Conservation (phyloP, 192 early-diverging fungal genomes). For the Pilobolus umbonatus region DNA sequence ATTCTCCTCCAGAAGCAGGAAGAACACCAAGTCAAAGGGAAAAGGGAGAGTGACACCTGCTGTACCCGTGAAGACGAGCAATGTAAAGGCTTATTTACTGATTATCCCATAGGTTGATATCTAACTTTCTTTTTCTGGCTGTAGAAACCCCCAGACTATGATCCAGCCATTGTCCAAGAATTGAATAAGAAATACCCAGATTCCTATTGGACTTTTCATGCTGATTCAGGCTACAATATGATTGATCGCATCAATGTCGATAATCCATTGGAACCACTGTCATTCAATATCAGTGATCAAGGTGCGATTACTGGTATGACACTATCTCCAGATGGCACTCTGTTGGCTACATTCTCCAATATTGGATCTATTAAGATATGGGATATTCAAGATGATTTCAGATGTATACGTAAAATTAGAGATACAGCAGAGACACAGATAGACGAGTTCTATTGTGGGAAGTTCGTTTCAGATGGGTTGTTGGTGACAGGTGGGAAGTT, state of each 20-base stretch:
- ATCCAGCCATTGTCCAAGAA: slow-evolving; percentile 42
- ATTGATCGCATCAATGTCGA: slow-evolving; percentile 64
- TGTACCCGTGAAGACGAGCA: too few relatives aligned
- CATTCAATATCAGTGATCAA: slow-evolving; percentile 69
- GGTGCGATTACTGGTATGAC: slow-evolving; percentile 79
- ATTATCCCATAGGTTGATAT: too few relatives aligned
- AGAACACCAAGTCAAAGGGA: not conserved
- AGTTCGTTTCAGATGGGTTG: slow-evolving; percentile 44
- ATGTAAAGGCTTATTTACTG: too few relatives aligned
- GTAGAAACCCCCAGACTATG: slow-evolving; percentile 39
- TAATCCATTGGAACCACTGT: slow-evolving; percentile 61
- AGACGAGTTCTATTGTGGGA: slow-evolving; percentile 88
- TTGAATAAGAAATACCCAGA: slow-evolving; percentile 58
- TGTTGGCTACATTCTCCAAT: slow-evolving; percentile 86
- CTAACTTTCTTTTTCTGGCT: too few relatives aligned
- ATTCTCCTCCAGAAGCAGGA: too few relatives aligned
- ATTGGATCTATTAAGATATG: slow-evolving; percentile 72
- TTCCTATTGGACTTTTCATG: slow-evolving; percentile 53
- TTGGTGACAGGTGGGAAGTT: slow-evolving; percentile 84
- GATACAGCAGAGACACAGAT: slow-evolving; percentile 75
- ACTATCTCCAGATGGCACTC: slow-evolving; percentile 76
- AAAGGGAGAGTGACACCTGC: slow-evolving; percentile 4
- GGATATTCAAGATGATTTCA: slow-evolving; percentile 69
- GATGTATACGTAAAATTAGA: slow-evolving; percentile 62
- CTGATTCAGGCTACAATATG: slow-evolving; percentile 47